Evolutionary conservation across 768 basidiomycete genomes (phyloP).

Genomic region (Mycena leptocephala): DNA sequence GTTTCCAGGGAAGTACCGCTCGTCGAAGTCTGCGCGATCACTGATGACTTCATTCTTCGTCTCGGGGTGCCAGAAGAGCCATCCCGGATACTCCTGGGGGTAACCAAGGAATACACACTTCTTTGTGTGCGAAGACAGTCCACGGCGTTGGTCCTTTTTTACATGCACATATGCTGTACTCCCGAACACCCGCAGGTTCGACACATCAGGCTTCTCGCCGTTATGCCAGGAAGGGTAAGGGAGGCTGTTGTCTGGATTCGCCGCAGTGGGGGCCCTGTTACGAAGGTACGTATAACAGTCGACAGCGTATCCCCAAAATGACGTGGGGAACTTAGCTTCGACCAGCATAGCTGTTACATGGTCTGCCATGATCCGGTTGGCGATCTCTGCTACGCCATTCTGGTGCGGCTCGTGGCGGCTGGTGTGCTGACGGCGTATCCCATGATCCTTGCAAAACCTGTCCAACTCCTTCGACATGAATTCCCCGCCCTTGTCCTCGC

Average conservation of each 20-base stretch:
- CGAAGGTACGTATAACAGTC: slow-evolving; percentile 38
- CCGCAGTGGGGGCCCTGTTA: slow-evolving; percentile 34
- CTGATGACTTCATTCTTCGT: slow-evolving; percentile 46
- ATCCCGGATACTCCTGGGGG: slow-evolving; percentile 48
- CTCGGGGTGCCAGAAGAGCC: slow-evolving; percentile 52
- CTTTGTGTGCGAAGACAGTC: slow-evolving; percentile 44
- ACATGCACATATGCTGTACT: slow-evolving; percentile 57
- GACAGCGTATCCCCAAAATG: slow-evolving; percentile 43
- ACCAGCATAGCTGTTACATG: slow-evolving; percentile 48
- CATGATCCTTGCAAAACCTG: slow-evolving; percentile 40
- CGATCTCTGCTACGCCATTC: slow-evolving; percentile 61
- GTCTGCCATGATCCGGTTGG: slow-evolving; percentile 55
- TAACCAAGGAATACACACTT: slow-evolving; percentile 60
- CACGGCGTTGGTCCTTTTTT: slow-evolving; percentile 51
- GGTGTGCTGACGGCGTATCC: slow-evolving; percentile 45
- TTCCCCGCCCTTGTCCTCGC: slow-evolving; percentile 56
- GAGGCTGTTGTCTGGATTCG: slow-evolving; percentile 25
- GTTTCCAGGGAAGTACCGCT: slow-evolving; percentile 46
- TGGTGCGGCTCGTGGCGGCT: slow-evolving; percentile 52
- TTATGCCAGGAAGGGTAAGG: slow-evolving; percentile 37
- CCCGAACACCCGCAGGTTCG: slow-evolving; percentile 55
- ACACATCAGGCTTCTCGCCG: slow-evolving; percentile 40
- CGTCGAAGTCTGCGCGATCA: slow-evolving; percentile 52
- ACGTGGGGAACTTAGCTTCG: slow-evolving; percentile 36
- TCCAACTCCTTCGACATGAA: slow-evolving; percentile 45